Evolutionary conservation across 2,329 filamentous ascomycete species (phyloP), one percentile per base, ranked within the genome.

Genomic region (Nigrospora osmanthi): DNA sequence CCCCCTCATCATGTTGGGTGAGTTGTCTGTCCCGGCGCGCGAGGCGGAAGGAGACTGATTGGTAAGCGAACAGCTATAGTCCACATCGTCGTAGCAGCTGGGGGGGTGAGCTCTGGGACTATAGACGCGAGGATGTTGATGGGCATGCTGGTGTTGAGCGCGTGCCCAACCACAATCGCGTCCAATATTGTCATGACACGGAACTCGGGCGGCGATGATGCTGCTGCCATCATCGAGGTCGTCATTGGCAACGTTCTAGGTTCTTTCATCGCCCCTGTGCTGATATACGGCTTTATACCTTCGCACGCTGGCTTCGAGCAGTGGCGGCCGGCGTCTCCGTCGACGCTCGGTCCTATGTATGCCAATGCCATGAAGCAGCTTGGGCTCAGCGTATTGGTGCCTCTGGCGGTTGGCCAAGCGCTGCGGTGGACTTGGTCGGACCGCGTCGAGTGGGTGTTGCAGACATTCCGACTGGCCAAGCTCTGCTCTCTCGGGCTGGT

Each of bases 121-220:
- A 81, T 87, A 56, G 80, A 85, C 44, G 69, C 76, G 0, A 78
- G 80, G 46, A 70, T 88, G 35, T 65, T 88, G 30, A 75, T 85
- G 3, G 84, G 85, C 11, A 78, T 87, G 59, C 71, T 87, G 3
- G 76, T 84, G 35, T 71, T 80, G 2, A 75, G 79, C n/a, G 83
- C 78, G 55, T 76, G 85, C 5, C 83, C 84, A 1, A 88, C 84
- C 0, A 87, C 84, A 0, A 84, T 87, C 54, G 76, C 81, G 9
- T 85, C 80, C 38, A 87, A 87, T 58, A 80, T 86, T 9, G 80
- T 87, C 35, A 87, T 87, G 82, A 87, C 84, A 6, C 68, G 81
- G 23, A 72, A 78, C 35, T 78, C 84, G 0, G 78, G 82, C 34
- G 84, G 84, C 6, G 85, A 87, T 52, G 77, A 81, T 47, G 77